Evolutionary conservation across 2,329 filamentous ascomycete genomes (phyloP), one percentile per base, ranked within the genome.

Genomic region (Plectosphaerella sp.): DNA sequence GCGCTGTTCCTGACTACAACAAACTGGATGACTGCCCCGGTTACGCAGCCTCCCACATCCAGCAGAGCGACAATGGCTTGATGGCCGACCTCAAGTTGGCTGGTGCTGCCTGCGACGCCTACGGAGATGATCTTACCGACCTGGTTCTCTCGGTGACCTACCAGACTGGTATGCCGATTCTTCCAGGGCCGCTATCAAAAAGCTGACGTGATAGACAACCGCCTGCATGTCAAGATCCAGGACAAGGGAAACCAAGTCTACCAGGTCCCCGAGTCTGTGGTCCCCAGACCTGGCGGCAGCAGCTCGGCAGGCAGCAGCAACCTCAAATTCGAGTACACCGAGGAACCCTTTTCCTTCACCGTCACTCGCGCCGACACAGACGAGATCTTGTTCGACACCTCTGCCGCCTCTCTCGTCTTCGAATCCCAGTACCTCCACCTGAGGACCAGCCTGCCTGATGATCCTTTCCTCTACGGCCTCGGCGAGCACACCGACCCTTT

Each of bases 341-440:
- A 67, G 46, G 55, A 60, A 6, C 87, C 88, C 0, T 89, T 90
- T 69, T 84, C 80, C 7, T 91, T 91, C 69, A 76, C 73, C 0
- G 75, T 91, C 10, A 65, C 62, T 5, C 67, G 74, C 4, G 28
- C 18, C 25, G 62, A 62, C 37, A 70, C 69, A 2, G 62, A 67
- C 0, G 73, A 78, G 33, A 73, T 83, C 2, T 68, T 92, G 3
- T 91, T 92, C 43, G 85, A 92, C 60, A 89, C 87, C 0, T 82
- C 83, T 1, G 84, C 78, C 1, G 79, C 80, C 4, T 73, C 76
- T 9, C 71, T 94, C 11, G 74, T 94, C 43, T 94, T 91, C 60
- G 86, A 94, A 69, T 83, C 82, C 11, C 89, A 94, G 66, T 94
- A 91, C 61, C 68, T 94, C 22, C 82, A 85, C 18, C 74, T 93